Evolutionary conservation across 495 filamentous ascomycete species (phyloP), one percentile per base, ranked within the genome.

Genomic region (Aspergillus funiculosus): DNA sequence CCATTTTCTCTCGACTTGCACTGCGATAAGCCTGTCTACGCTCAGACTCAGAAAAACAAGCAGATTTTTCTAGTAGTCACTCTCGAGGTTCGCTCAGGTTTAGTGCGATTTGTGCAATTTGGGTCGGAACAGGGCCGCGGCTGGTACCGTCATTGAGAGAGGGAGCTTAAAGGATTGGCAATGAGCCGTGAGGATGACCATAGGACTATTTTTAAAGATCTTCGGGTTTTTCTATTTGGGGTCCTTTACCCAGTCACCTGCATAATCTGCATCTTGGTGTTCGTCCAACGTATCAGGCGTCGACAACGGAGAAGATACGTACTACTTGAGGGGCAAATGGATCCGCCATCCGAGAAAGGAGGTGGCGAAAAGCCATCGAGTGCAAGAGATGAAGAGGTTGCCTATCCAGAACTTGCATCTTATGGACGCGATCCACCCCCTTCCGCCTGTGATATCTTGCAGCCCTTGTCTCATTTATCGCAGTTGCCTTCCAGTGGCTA

Each of bases 371-470:
- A 31, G 38, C 32, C 50, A 43, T 26, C 50, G 27, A 34, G 22
- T 37, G 20, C 47, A 39, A 38, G 48, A 53, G 39, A 39, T 34
- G 43, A 45, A 34, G 43, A 39, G 21, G 29, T 36, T 11, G 13
- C 37, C 42, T 46, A 18, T 34, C 26, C 20, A 9, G 31, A 24
- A 30, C 32, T 26, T 17, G 8, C 24, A 6, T 38, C 35, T 51
- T 14, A 52, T 43, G 28, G 25, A 27, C 35, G 39, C 42, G 20
- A 52, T 41, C 18, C 36, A 22, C 19, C 48, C 38, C 36, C 54
- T 32, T 64, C 67, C 10, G 64, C 67, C n/a, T 61, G 58, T 39
- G 64, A 68, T 56, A 54, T 69, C 26, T 41, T 71, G 27, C 54
- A 53, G 40, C 65, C 67, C 28, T 47, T 69, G 28, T 71, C 67